These are phyloP conservation scores for Ustilago cynodontis DNA, from an alignment of 1,284 basidiomycete species.

Conservation along the genomic window DNA sequence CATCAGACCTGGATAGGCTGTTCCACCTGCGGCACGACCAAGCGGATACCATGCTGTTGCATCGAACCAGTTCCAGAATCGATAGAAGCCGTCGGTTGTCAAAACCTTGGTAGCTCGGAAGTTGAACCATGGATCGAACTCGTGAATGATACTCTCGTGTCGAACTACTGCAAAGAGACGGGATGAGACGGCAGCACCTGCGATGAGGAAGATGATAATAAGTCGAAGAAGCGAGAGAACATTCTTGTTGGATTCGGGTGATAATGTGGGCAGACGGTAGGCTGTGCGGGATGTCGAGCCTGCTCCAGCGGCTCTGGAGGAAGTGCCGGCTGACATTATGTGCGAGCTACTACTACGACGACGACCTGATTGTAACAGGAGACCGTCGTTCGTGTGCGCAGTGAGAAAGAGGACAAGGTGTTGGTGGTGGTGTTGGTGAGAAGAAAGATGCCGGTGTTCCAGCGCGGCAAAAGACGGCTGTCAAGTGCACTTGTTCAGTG, in stretches of 20 bases:
- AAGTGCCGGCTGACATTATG: constrained; percentile 25
- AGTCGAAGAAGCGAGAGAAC: constrained; percentile 63
- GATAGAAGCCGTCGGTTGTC: constrained; percentile 73
- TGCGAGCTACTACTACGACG: background rate
- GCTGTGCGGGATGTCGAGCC: constrained; percentile 30
- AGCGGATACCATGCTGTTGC: constrained; percentile 96
- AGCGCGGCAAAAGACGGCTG: too few relatives aligned
- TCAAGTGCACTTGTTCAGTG: background rate
- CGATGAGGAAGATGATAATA: constrained; percentile 68
- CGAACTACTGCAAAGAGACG: constrained; percentile 97
- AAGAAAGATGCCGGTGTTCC: constrained; percentile 3
- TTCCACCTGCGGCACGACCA: constrained; percentile 96
- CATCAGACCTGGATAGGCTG: constrained; percentile 96
- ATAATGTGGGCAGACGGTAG: constrained; percentile 48
- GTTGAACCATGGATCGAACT: constrained; percentile 91
- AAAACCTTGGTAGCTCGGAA: constrained; percentile 81
- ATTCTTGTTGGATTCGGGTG: constrained; percentile 55
- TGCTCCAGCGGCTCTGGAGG: constrained; percentile 12
- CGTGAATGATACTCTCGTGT: constrained; percentile 98
- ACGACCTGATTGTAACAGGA: background rate
- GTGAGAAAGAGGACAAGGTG: background rate
- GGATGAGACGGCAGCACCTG: constrained; percentile 87
- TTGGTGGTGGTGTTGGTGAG: constrained; percentile 5
- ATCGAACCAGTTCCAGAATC: constrained; percentile 91
- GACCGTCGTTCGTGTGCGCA: constrained; percentile 14